A percentile compares a stretch with the other conserved stretches of the same genome.
phyloP scores from a whole-genome alignment of 352 stramenopile genomes.

The Phytopythium montanum region DNA sequence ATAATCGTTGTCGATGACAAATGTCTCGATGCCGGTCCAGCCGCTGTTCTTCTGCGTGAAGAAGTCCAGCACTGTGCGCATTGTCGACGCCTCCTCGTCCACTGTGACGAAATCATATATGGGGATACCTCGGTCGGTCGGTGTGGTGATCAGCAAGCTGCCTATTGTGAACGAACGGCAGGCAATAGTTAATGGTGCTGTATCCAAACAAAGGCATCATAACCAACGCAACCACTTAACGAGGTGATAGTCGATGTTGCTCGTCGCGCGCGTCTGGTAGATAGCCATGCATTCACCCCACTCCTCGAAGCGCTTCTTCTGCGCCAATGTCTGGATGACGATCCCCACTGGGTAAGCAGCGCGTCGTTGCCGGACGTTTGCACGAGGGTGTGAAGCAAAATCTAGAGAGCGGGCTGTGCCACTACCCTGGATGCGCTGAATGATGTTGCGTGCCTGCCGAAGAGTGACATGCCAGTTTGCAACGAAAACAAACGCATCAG shows the following conservation, averaged over 20 bases:
- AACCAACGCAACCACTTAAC: too few species aligned
- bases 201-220: too few species aligned
- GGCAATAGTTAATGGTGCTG: neutral
- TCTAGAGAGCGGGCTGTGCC: neutral
- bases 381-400: neutral
- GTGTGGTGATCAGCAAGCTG: slow-evolving; percentile 5
- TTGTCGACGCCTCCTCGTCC: slow-evolving; percentile 6
- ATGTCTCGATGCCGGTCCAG: slow-evolving; percentile 1
- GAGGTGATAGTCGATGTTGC: slow-evolving; percentile 17
- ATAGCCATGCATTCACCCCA: slow-evolving; percentile 17
- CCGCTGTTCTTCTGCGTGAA: slow-evolving; percentile 6
- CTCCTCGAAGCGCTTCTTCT: slow-evolving; percentile 13
- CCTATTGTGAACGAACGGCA: too few species aligned
- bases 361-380: neutral
- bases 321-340: neutral
- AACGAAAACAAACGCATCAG: too few species aligned
- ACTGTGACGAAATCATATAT: slow-evolving; percentile 8
- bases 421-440: neutral
- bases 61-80: slow-evolving; percentile 6
- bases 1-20: slow-evolving; percentile 17
- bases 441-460: too few species aligned
- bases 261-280: slow-evolving; percentile 19
- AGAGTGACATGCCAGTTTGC: too few species aligned
- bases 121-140: slow-evolving; percentile 9
- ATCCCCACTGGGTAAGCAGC: neutral